Conservation (phyloP, 768 basidiomycete species). For the Hygrophoropsis aurantiaca region DNA sequence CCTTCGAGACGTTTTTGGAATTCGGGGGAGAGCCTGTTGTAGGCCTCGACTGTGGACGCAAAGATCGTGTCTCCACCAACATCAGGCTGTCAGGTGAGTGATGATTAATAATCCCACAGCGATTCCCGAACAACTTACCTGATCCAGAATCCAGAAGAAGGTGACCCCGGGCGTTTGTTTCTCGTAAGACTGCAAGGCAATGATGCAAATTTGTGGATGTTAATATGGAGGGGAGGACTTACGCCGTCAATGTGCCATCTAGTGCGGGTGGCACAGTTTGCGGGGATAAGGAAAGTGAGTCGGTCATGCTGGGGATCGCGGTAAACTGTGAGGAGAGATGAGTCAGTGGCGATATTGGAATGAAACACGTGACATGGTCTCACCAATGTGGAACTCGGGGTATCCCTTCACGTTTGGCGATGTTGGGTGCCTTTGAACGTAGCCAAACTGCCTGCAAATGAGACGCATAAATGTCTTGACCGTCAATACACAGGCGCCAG, state of each 20-base stretch:
- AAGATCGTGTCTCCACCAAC: slow-evolving; percentile 57
- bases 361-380: not conserved
- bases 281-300: slow-evolving; percentile 43
- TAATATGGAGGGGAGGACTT: slow-evolving; percentile 17
- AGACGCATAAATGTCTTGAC: not conserved
- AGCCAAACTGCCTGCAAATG: slow-evolving; percentile 44
- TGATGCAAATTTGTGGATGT: not conserved
- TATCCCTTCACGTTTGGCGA: slow-evolving; percentile 54
- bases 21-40: slow-evolving; percentile 55
- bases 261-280: slow-evolving; percentile 38
- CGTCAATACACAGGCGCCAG: not conserved
- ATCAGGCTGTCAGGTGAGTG: slow-evolving; percentile 5
- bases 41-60: slow-evolving; percentile 57
- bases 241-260: slow-evolving; percentile 60
- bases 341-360: not conserved
- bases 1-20: slow-evolving; percentile 60
- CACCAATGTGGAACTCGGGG: slow-evolving; percentile 60
- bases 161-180: slow-evolving; percentile 55
- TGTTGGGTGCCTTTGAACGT: slow-evolving; percentile 45
- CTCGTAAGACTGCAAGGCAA: slow-evolving; percentile 46
- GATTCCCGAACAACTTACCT: no score
- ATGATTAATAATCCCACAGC: no score
- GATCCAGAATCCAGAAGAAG: slow-evolving; percentile 56
- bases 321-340: no score
- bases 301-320: slow-evolving; percentile 44